These are phyloP conservation scores for Pistacia atlantica DNA, from an alignment of 345 rosid species.

Conservation along the genomic window DNA sequence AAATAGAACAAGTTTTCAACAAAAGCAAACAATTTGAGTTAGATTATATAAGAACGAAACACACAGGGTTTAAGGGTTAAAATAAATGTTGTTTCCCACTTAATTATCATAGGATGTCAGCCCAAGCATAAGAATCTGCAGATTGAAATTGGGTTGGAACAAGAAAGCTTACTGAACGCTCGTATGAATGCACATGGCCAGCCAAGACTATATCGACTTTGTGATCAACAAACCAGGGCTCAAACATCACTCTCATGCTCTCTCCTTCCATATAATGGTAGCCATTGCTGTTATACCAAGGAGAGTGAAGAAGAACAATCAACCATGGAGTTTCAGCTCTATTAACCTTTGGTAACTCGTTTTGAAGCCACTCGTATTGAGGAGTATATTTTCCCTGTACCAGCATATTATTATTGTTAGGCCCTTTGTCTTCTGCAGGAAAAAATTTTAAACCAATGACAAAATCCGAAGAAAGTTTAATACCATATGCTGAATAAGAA, in stretches of 20 bases:
- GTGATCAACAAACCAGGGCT: slow-evolving; percentile 36
- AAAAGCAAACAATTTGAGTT: too few relatives aligned
- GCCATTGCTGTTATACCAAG: slow-evolving; percentile 39
- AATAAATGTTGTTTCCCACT: too few relatives aligned
- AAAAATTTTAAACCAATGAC: not conserved
- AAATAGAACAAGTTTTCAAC: not conserved
- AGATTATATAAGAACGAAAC: too few relatives aligned
- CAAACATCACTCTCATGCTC: slow-evolving; percentile 38
- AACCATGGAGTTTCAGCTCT: slow-evolving; percentile 44
- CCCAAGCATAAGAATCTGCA: too few relatives aligned
- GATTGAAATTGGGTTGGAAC: not conserved
- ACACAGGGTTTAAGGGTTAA: too few relatives aligned
- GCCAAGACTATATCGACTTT: slow-evolving; percentile 43
- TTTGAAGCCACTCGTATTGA: slow-evolving; percentile 34
- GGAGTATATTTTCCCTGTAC: slow-evolving; percentile 38
- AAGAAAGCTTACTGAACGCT: slow-evolving; percentile 31
- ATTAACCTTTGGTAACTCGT: slow-evolving; percentile 37
- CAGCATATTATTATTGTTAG: not conserved
- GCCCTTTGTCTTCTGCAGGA: not conserved
- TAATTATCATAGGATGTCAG: too few relatives aligned
- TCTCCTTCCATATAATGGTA: slow-evolving; percentile 52
- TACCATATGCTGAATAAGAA: slow-evolving; percentile 44
- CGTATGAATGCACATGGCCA: slow-evolving; percentile 46
- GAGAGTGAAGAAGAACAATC: slow-evolving; percentile 37
- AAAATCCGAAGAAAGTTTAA: not conserved